These are phyloP conservation scores for Tuber calosporum DNA, from an alignment of 495 filamentous ascomycete genomes.

Conservation along the genomic window DNA sequence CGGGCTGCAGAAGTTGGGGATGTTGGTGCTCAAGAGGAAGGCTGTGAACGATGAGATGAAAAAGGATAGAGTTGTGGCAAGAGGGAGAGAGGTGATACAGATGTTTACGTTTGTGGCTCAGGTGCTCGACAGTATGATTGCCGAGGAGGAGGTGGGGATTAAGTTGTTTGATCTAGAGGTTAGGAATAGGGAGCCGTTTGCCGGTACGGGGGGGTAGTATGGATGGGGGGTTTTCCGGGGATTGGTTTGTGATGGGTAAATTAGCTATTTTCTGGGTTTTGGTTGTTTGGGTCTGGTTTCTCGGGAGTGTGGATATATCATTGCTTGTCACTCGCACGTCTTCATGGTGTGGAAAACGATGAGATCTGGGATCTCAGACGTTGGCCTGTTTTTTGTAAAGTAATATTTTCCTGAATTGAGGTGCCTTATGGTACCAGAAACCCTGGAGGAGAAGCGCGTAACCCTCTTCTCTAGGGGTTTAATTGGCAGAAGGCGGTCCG, in stretches of 20 bases:
- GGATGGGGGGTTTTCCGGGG: not conserved
- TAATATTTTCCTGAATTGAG: not conserved
- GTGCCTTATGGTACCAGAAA: no score
- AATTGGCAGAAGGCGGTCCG: no score
- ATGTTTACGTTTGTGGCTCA: not conserved
- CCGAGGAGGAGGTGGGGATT: not conserved
- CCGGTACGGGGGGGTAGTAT: not conserved
- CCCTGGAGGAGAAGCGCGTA: no score
- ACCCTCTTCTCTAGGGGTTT: no score
- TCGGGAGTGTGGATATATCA: not conserved
- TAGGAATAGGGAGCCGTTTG: not conserved
- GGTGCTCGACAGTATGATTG: not conserved
- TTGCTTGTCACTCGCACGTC: not conserved
- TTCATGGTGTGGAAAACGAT: not conserved
- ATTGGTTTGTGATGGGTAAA: not conserved
- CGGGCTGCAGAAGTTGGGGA: constrained; percentile 61
- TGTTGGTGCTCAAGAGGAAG: constrained; percentile 43
- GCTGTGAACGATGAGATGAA: constrained; percentile 18
- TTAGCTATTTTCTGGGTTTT: not conserved
- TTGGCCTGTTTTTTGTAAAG: not conserved
- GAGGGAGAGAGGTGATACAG: not conserved
- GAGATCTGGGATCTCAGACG: not conserved
- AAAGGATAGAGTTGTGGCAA: not conserved
- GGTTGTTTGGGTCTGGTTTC: not conserved
- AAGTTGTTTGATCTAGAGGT: not conserved